Base-by-base conservation (phyloP, 148 eudicot genomes). In the Polygonum maritimum region DNA sequence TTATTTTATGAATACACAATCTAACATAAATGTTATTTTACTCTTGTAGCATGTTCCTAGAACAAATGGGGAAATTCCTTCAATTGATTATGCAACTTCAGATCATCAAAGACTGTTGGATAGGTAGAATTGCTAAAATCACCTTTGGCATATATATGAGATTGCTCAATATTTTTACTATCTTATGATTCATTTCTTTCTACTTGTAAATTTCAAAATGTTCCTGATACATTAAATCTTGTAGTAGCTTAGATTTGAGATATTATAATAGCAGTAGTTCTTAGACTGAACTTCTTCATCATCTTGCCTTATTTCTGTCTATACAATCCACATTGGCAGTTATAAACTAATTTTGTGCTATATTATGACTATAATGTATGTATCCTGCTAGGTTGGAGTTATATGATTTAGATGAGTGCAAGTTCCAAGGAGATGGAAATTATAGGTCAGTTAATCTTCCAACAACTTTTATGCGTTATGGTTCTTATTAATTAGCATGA, bases 351-450 rank as follows among this genome's bases (percentile, higher is more conserved):
- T 8, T 19, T 54, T 54, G 26, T 19, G 8, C 11, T 19, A 57
- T 57, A 54, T 21, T 2, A 57, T 57, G 26, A 0, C 21, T 21
- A n/a, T 21, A 57, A 22, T 57, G 31, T 51, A 33, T 63, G 38
- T 63, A 22, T 62, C 35, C 6, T 63, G 36, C 22, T 86, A 94
- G 98, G 86, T 86, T 94, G 86, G 87, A 88, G 83, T 82, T 91
- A 77, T 94, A 87, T 84, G 88, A 90, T 81, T 85, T 94, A 87
- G 83, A 88, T 86, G 98, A 94, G 83, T 86, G 81, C 82, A 91
- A 90, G 87, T 82, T 94, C 80, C 90, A 86, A 84, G 97, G 98
- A 74, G 98, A 94, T 85, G 98, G 98, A 35, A 94, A 91, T 76
- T 94, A 97, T 78, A 94, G 97, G 98, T 90, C 57, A 81, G 87